A percentile compares a stretch with the other conserved stretches of the same genome.
Evolutionary conservation across 306 rosid species (phyloP).

Genomic region (Prunus campanulata): DNA sequence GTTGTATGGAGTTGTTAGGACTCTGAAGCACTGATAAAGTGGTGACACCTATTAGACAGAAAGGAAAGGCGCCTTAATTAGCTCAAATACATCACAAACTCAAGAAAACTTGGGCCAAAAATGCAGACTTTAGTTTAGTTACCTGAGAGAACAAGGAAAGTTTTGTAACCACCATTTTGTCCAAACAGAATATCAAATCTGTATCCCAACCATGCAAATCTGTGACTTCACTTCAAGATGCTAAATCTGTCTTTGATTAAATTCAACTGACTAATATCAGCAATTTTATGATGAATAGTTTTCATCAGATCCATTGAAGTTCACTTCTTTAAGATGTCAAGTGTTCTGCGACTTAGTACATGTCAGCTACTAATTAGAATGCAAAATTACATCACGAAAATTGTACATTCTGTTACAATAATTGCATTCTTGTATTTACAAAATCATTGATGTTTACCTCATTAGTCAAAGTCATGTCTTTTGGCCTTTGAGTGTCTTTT

Average conservation of each 20-base stretch:
- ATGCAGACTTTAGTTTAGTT: background rate
- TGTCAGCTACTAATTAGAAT: background rate
- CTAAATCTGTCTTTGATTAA: conserved; percentile 62
- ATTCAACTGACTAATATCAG: conserved; percentile 5
- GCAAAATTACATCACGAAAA: background rate
- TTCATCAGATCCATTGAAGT: background rate
- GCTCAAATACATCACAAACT: background rate
- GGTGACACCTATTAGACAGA: background rate
- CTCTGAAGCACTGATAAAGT: too few relatives aligned
- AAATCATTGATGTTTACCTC: too few relatives aligned
- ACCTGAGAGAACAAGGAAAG: conserved; percentile 94
- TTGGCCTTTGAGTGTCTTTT: too few relatives aligned
- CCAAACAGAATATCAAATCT: conserved; percentile 92
- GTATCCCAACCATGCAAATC: conserved; percentile 96
- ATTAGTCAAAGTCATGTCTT: too few relatives aligned
- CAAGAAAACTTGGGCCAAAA: background rate
- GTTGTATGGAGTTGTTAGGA: too few relatives aligned
- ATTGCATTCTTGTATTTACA: too few relatives aligned
- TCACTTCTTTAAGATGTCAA: background rate
- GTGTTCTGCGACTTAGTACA: background rate
- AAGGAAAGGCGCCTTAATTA: background rate
- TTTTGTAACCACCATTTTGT: conserved; percentile 96
- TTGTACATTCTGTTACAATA: background rate
- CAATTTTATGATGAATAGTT: conserved; percentile 1
- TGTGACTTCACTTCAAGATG: conserved; percentile 64